Conservation (phyloP, 768 basidiomycete species). For the Neoboletus magnificus region DNA sequence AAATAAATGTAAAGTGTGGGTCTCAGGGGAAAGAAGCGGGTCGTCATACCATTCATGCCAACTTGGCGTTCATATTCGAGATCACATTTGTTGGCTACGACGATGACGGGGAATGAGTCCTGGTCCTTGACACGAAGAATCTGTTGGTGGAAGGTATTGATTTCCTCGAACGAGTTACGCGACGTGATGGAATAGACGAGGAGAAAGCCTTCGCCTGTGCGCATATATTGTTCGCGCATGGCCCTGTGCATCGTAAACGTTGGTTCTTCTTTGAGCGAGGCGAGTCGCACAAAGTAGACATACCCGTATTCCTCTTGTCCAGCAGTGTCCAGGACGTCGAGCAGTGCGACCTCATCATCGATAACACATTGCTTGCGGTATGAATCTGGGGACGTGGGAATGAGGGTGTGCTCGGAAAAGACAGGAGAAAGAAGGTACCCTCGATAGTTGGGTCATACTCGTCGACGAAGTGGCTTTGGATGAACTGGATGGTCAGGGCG, state of each 20-base stretch:
- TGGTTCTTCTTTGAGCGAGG: slow-evolving; percentile 5
- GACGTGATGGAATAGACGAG: slow-evolving; percentile 99
- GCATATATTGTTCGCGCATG: slow-evolving; percentile 99
- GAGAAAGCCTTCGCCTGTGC: slow-evolving; percentile 96
- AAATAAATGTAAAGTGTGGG: not conserved
- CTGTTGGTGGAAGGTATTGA: slow-evolving; percentile 93
- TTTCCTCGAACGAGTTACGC: slow-evolving; percentile 95
- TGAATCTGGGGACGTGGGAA: slow-evolving; percentile 56
- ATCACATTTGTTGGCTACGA: slow-evolving; percentile 98
- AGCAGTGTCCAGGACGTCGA: slow-evolving; percentile 96
- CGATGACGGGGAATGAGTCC: slow-evolving; percentile 91
- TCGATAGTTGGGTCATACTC: slow-evolving; percentile 97
- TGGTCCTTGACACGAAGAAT: slow-evolving; percentile 96
- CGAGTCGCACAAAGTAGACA: slow-evolving; percentile 29
- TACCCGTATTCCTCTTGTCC: slow-evolving; percentile 98
- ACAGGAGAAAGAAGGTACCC: slow-evolving; percentile 39
- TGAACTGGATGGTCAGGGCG: slow-evolving; percentile 96
- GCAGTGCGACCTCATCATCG: slow-evolving; percentile 96
- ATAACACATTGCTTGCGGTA: slow-evolving; percentile 97
- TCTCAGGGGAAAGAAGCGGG: not conserved
- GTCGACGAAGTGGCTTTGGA: slow-evolving; percentile 91
- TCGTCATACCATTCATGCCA: slow-evolving; percentile 78
- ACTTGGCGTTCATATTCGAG: slow-evolving; percentile 96
- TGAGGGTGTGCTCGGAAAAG: not conserved
- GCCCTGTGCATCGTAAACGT: slow-evolving; percentile 50